A percentile compares a stretch with the other conserved stretches of the same genome.
phyloP scores from a whole-genome alignment of 2,329 filamentous ascomycete species.

The Cladobotryum protrusum region DNA sequence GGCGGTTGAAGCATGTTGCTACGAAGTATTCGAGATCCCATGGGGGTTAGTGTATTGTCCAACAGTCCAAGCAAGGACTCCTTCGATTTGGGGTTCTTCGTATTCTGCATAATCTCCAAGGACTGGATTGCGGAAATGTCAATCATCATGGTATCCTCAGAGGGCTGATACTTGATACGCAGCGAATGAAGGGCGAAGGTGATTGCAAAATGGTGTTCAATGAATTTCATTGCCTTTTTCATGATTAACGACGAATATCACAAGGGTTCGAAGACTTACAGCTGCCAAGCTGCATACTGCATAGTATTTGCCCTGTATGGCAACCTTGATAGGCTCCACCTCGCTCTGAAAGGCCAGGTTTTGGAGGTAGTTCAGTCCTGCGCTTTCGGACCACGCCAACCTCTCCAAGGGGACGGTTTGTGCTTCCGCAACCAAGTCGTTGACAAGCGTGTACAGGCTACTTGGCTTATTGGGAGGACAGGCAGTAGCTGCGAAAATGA shows the following conservation, averaged over 20 bases:
- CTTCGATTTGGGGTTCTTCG: conserved; percentile 69
- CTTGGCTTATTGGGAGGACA: conserved; percentile 60
- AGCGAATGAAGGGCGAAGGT: conserved; percentile 74
- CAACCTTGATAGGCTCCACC: conserved; percentile 71
- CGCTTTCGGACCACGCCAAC: conserved; percentile 74
- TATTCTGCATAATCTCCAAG: conserved; percentile 84
- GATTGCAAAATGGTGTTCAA: conserved; percentile 62
- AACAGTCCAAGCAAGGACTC: conserved; percentile 79
- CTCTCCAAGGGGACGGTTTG: conserved; percentile 55
- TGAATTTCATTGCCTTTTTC: conserved; percentile 71
- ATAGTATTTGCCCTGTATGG: conserved; percentile 77
- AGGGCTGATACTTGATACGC: conserved; percentile 78
- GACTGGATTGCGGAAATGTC: conserved; percentile 82
- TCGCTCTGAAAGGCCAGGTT: conserved; percentile 75
- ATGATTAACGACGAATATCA: conserved; percentile 3
- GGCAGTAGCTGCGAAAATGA: conserved; percentile 71
- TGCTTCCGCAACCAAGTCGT: conserved; percentile 43
- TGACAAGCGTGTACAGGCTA: conserved; percentile 66
- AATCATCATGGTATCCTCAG: conserved; percentile 92
- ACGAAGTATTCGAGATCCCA: conserved; percentile 78
- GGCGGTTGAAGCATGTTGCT: conserved; percentile 86
- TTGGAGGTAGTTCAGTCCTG: conserved; percentile 71
- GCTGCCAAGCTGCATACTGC: conserved; percentile 80
- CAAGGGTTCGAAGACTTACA: conserved; percentile 42
- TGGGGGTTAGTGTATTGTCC: conserved; percentile 79